phyloP scores from a whole-genome alignment of 164 flowering plant species.

The Magnolia sinica region DNA sequence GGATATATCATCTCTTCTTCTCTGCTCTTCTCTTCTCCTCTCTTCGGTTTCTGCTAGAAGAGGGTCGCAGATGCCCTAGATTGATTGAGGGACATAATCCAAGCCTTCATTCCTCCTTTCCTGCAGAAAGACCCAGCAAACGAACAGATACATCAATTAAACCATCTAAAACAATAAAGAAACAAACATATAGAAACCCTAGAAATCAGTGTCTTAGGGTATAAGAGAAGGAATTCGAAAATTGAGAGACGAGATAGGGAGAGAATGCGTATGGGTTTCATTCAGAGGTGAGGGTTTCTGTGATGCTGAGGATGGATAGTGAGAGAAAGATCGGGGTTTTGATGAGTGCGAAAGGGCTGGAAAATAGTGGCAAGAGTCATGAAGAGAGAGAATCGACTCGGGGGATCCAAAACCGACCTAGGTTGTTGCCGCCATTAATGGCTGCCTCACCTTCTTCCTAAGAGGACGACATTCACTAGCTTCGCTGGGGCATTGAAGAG shows the following conservation, averaged over 20 bases:
- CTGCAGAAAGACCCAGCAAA: not conserved
- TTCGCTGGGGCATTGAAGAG: too few relatives aligned
- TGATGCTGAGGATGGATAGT: not conserved
- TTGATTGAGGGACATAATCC: slow-evolving; percentile 88
- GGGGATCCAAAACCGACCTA: not conserved
- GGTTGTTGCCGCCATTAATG: too few relatives aligned
- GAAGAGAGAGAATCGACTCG: not conserved
- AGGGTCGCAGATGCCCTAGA: slow-evolving; percentile 32
- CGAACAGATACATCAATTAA: not conserved
- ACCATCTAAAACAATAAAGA: slow-evolving; percentile 6
- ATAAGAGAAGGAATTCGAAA: not conserved
- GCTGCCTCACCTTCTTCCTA: too few relatives aligned
- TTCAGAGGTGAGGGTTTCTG: not conserved
- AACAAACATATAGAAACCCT: slow-evolving; percentile 3
- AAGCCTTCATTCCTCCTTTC: slow-evolving; percentile 19
- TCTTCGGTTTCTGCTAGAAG: too few relatives aligned
- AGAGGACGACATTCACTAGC: too few relatives aligned
- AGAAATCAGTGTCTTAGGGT: slow-evolving; percentile 4
- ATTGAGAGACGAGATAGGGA: not conserved
- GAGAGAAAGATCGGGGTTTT: slow-evolving; percentile 31
- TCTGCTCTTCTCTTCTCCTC: too few relatives aligned
- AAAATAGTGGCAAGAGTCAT: slow-evolving; percentile 27
- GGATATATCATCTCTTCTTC: too few relatives aligned
- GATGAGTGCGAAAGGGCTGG: slow-evolving; percentile 6
- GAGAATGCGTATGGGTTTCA: slow-evolving; percentile 2